A percentile compares a stretch with the other conserved stretches of the same genome.
Conservation (phyloP, 768 basidiomycete genomes). For the Strobilomyces dryophilus region DNA sequence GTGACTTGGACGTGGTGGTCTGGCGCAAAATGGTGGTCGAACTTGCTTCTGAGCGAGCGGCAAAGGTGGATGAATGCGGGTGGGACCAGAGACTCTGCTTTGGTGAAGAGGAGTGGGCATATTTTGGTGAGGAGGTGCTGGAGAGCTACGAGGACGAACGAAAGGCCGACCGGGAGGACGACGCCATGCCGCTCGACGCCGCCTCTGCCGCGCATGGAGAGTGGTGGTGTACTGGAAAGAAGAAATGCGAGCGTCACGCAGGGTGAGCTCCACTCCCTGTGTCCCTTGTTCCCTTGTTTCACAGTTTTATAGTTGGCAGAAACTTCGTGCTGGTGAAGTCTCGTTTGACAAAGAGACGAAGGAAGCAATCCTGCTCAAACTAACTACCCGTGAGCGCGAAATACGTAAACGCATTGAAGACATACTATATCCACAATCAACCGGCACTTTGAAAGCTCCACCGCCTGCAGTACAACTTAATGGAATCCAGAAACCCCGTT, state of each 20-base stretch:
- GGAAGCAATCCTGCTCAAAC: constrained; percentile 58
- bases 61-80: constrained; percentile 69
- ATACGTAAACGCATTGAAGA: constrained; percentile 77
- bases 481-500: constrained; percentile 38
- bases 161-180: constrained; percentile 31
- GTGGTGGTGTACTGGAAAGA: constrained; percentile 80
- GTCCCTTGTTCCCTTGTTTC: not conserved
- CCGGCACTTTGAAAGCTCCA: constrained; percentile 33
- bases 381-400: constrained; percentile 74
- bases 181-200: constrained; percentile 38
- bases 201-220: constrained; percentile 36
- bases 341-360: constrained; percentile 73
- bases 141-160: constrained; percentile 63
- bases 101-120: constrained; percentile 75
- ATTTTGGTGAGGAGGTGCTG: constrained; percentile 60
- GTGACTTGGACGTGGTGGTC: constrained; percentile 61
- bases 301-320: constrained; percentile 62
- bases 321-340: constrained; percentile 66
- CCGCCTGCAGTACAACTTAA: constrained; percentile 40
- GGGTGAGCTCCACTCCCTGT: constrained; percentile 44
- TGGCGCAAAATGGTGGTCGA: constrained; percentile 70
- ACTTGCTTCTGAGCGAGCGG: constrained; percentile 64
- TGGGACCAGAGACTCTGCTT: constrained; percentile 86
- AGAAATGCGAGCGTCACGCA: constrained; percentile 73
- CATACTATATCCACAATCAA: constrained; percentile 49